A percentile compares a stretch with the other conserved stretches of the same genome.
phyloP scores from a whole-genome alignment of 176 grass and related monocot species.

The Elymus sibiricus region DNA sequence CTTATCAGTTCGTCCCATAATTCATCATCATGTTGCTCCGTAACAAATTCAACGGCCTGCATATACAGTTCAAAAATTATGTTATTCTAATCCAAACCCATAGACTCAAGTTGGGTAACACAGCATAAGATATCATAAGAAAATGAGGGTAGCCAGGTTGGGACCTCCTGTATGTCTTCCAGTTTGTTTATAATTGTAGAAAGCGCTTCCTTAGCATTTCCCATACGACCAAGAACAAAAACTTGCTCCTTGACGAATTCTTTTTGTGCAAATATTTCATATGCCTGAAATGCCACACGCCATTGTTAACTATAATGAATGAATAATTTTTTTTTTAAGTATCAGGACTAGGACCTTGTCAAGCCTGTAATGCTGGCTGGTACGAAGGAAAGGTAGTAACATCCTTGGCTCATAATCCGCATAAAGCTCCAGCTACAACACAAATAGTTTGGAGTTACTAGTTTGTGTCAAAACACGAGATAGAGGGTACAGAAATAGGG shows the following conservation, averaged over 20 bases:
- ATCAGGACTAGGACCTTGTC: slow-evolving; percentile 59
- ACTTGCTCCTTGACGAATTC: slow-evolving; percentile 81
- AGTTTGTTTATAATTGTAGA: slow-evolving; percentile 89
- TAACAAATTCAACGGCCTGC: slow-evolving; percentile 98
- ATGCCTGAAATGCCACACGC: slow-evolving; percentile 69
- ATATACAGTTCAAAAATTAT: slow-evolving; percentile 23
- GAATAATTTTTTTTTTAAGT: not conserved
- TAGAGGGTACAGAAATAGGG: slow-evolving; percentile 2
- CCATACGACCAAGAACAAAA: slow-evolving; percentile 94
- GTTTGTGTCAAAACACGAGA: slow-evolving; percentile 19
- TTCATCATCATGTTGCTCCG: slow-evolving; percentile 87
- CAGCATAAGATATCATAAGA: not conserved
- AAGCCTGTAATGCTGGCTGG: slow-evolving; percentile 90
- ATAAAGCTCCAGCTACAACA: slow-evolving; percentile 84
- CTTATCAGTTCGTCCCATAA: slow-evolving; percentile 92
- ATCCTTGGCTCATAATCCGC: slow-evolving; percentile 84
- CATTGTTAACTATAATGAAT: slow-evolving; percentile 24
- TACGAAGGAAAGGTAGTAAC: slow-evolving; percentile 89
- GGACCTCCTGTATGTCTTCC: slow-evolving; percentile 90
- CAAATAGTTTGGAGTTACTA: slow-evolving; percentile 16
- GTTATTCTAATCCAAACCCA: not conserved
- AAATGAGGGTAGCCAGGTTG: slow-evolving; percentile 7
- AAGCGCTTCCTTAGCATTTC: slow-evolving; percentile 96
- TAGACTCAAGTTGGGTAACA: not conserved
- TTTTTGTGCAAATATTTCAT: slow-evolving; percentile 74